Percentiles rank a stretch among this genome's conserved stretches.
phyloP scores from a whole-genome alignment of 768 basidiomycete genomes.

The Pholiota molesta region DNA sequence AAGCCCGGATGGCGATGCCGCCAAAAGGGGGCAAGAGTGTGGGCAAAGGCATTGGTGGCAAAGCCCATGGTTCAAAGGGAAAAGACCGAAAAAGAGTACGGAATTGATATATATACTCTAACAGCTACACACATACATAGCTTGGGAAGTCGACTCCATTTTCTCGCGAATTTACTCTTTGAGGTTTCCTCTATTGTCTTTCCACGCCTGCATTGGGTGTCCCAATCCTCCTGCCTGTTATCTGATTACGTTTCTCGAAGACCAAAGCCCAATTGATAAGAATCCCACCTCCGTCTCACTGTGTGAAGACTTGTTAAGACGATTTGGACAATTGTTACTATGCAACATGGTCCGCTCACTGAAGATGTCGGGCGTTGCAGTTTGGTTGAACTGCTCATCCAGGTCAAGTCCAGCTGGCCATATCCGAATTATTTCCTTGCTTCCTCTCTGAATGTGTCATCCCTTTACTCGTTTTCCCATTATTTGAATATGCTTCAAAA shows the following conservation, averaged over 20 bases:
- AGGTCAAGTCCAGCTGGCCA: no score
- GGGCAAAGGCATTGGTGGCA: conserved; percentile 32
- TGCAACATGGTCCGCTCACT: conserved; percentile 1
- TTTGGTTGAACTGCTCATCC: no score
- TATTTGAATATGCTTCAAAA: no score
- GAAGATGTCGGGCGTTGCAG: no score
- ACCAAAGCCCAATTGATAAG: neutral
- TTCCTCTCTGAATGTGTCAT: no score
- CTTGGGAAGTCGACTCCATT: neutral
- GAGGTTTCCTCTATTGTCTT: conserved; percentile 2
- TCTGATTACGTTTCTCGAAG: neutral
- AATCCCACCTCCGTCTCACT: neutral
- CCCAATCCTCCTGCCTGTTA: neutral
- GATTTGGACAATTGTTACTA: conserved; percentile 11
- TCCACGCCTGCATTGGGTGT: neutral
- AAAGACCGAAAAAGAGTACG: conserved; percentile 23
- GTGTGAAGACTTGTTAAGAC: neutral
- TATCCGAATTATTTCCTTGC: no score
- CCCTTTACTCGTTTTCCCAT: no score
- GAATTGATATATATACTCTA: neutral
- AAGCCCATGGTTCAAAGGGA: conserved; percentile 29
- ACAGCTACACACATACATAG: neutral
- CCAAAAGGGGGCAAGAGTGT: conserved; percentile 31
- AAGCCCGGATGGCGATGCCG: conserved; percentile 58
- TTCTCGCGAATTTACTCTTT: neutral